A percentile compares a stretch with the other conserved stretches of the same genome.
Conservation (phyloP, 306 rosid genomes). For the Senna siamea region DNA sequence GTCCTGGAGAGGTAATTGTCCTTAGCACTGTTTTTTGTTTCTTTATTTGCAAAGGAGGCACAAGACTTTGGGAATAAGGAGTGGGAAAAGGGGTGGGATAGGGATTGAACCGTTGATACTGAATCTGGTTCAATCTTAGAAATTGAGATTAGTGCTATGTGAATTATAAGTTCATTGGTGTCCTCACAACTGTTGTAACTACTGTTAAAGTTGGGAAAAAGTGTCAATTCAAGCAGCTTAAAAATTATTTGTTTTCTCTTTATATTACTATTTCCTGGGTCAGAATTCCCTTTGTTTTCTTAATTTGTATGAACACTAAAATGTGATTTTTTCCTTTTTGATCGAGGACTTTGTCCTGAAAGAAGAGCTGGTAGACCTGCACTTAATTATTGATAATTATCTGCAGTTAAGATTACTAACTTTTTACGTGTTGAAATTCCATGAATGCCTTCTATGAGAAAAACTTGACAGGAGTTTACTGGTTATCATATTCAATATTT, state of each 20-base stretch:
- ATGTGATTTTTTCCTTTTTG: neutral
- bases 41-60: neutral
- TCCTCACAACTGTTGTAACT: neutral
- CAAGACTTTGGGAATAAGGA: too few relatives aligned
- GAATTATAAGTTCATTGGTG: neutral
- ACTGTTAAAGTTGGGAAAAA: slow-evolving; percentile 5
- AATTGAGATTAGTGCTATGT: too few relatives aligned
- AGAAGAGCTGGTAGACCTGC: neutral
- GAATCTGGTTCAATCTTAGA: neutral
- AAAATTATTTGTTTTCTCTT: slow-evolving; percentile 2
- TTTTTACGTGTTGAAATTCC: slow-evolving; percentile 7
- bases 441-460: neutral
- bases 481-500: neutral
- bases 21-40: neutral
- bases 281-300: neutral
- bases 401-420: slow-evolving; percentile 6
- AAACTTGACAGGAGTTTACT: neutral
- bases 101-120: too few relatives aligned
- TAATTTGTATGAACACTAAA: neutral
- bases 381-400: neutral
- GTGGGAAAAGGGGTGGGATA: too few relatives aligned
- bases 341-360: neutral
- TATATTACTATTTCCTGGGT: neutral
- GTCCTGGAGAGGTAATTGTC: slow-evolving; percentile 82
- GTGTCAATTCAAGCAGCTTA: neutral